These are phyloP conservation scores for Pogostemon cablin DNA, from an alignment of 257 asterid genomes.

Conservation along the genomic window DNA sequence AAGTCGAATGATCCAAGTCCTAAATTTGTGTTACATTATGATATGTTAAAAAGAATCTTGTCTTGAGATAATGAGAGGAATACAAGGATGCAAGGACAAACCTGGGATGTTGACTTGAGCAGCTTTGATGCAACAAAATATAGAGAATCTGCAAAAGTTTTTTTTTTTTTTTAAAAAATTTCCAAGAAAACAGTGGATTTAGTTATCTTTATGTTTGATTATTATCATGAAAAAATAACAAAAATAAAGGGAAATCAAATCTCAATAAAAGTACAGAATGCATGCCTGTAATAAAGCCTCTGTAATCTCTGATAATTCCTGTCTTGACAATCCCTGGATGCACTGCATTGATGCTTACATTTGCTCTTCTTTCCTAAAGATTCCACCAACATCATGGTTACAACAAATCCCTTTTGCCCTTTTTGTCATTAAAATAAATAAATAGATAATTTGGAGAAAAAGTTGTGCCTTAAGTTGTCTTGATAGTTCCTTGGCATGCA, in stretches of 20 bases:
- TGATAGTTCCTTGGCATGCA: slow-evolving; percentile 90
- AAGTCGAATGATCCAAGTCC: neutral
- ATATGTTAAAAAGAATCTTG: too few relatives aligned
- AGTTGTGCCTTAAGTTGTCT: slow-evolving; percentile 74
- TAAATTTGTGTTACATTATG: too few relatives aligned
- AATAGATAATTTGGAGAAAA: neutral
- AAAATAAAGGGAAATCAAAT: slow-evolving; percentile 10
- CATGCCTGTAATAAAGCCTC: slow-evolving; percentile 95
- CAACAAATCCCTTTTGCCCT: neutral
- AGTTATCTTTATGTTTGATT: slow-evolving; percentile 24
- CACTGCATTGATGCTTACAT: slow-evolving; percentile 86
- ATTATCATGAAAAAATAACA: slow-evolving; percentile 22
- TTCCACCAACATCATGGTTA: slow-evolving; percentile 23
- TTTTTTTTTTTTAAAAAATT: neutral
- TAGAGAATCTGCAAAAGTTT: slow-evolving; percentile 63
- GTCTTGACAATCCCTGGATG: slow-evolving; percentile 97
- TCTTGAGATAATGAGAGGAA: neutral
- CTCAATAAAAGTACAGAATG: slow-evolving; percentile 16
- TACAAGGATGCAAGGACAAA: slow-evolving; percentile 47
- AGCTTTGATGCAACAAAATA: slow-evolving; percentile 89
- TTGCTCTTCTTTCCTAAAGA: slow-evolving; percentile 78
- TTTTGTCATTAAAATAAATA: neutral
- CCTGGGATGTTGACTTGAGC: slow-evolving; percentile 95
- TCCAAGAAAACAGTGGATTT: slow-evolving; percentile 17
- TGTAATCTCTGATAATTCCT: slow-evolving; percentile 88